These are phyloP conservation scores for Euptelea pleiosperma DNA, from an alignment of 164 flowering plant genomes.

Conservation along the genomic window DNA sequence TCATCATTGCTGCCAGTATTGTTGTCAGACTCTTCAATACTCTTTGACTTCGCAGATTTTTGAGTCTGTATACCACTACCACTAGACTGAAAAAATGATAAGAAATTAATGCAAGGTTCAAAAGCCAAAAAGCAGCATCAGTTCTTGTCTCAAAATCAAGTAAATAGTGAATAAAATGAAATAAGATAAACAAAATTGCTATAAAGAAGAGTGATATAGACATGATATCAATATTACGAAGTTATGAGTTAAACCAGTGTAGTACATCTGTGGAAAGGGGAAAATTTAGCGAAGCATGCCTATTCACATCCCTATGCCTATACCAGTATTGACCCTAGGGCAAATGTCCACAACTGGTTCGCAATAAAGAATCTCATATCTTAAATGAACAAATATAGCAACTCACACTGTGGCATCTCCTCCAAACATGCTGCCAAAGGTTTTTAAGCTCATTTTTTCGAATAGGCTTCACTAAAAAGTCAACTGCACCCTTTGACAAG, in stretches of 20 bases:
- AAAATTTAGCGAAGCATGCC: constrained; percentile 1
- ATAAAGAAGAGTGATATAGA: not conserved
- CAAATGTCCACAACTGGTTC: not conserved
- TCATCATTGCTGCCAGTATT: constrained; percentile 48
- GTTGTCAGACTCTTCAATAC: constrained; percentile 39
- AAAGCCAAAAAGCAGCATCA: not conserved
- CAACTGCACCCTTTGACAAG: constrained; percentile 68
- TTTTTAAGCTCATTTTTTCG: constrained; percentile 74
- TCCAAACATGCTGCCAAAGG: constrained; percentile 80
- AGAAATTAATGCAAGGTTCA: constrained; percentile 3
- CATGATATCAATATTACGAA: constrained; percentile 2
- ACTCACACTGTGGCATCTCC: constrained; percentile 64
- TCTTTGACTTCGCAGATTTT: constrained; percentile 37
- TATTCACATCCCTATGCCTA: constrained; percentile 3
- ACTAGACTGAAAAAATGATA: constrained; percentile 44
- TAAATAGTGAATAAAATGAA: not conserved
- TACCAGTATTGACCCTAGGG: not conserved
- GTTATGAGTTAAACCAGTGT: constrained; percentile 6
- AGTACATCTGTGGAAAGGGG: constrained; percentile 1
- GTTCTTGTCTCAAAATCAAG: not conserved
- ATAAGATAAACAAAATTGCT: not conserved
- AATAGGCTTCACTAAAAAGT: constrained; percentile 68
- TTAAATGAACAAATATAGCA: constrained; percentile 8
- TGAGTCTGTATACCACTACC: constrained; percentile 52
- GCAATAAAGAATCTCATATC: constrained; percentile 9